Evolutionary conservation across 2,329 filamentous ascomycete genomes (phyloP).

Genomic region (Septoria petroselini): DNA sequence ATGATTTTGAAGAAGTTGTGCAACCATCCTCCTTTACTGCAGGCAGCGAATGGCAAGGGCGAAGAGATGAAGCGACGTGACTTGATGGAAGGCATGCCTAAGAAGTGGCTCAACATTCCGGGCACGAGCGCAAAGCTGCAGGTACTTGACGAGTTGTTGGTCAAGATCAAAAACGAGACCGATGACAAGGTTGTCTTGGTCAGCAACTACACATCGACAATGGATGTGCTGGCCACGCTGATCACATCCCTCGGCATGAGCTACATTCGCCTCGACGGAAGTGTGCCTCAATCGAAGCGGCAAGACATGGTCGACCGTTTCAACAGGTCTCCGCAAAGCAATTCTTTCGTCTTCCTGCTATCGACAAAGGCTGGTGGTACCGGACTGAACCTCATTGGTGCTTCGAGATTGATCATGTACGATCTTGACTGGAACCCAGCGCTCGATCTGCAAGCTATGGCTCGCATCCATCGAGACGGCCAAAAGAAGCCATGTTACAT

Average conservation of each 20-base stretch:
- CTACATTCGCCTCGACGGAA: constrained; percentile 67
- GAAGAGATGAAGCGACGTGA: constrained; percentile 36
- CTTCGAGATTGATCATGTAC: constrained; percentile 66
- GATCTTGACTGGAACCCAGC: constrained; percentile 76
- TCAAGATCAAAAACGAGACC: constrained; percentile 59
- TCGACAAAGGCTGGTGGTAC: constrained; percentile 70
- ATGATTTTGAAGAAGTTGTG: constrained; percentile 71
- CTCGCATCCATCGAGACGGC: constrained; percentile 68
- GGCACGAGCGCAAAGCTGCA: constrained; percentile 64
- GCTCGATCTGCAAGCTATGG: constrained; percentile 71
- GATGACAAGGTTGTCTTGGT: constrained; percentile 70
- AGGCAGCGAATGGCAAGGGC: constrained; percentile 46
- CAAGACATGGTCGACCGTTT: constrained; percentile 68
- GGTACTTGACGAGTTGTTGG: constrained; percentile 63
- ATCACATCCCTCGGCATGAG: constrained; percentile 59
- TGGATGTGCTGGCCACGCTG: constrained; percentile 63
- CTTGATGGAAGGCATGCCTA: constrained; percentile 48
- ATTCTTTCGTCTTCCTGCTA: constrained; percentile 66
- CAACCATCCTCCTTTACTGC: constrained; percentile 64
- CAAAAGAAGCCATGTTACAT: constrained; percentile 67
- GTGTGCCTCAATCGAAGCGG: constrained; percentile 61
- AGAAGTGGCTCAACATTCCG: constrained; percentile 54
- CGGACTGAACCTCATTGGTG: constrained; percentile 68
- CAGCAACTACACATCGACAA: constrained; percentile 72
- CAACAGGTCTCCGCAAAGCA: constrained; percentile 57